Base-by-base conservation (phyloP, 306 rosid genomes). In the Acacia crassicarpa region DNA sequence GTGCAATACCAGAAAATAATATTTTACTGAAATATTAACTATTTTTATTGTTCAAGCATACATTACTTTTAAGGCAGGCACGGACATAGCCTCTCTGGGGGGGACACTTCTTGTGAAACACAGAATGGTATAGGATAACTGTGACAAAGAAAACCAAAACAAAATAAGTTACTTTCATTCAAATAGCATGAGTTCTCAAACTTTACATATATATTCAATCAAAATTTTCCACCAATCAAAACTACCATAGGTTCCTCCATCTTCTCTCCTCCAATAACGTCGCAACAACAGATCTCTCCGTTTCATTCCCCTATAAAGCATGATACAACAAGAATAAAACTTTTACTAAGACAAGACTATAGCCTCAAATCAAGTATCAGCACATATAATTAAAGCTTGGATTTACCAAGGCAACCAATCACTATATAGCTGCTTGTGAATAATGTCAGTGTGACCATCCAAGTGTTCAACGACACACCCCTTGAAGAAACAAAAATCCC, bases 31-130 rank as follows among this genome's bases (percentile, higher is more conserved):
- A 75, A 54, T 63, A 59, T 77, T 30, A 22, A 75, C 46, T 78
- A 70, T 54, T 79, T 83, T 69, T 75, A 83, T 53, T 74, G 79
- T 80, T 75, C 86, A 84, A 86, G 95, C 91, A 83, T 93, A 90
- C 91, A 89, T 95, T 95, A 95, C 99, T 95, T 95, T 95, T 95
- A 88, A 95, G 96, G 93, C 93, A 91, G 77, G 99, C 99, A 82
- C 99, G 99, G 16, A 90, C 89, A 49, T 92, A 93, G 89, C 96
- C 93, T 86, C 72, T 91, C 81, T 86, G 91, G 61, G 90, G 94
- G 77, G 82, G 91, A 84, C 94, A 93, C 87, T 85, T 91, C 84
- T 91, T 92, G 91, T 95, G 99, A 81, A 83, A 85, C 89, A 93
- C 96, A 0, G 99, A 93, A 84, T 95, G 99, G 89, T 91, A 91